phyloP scores from a whole-genome alignment of 176 grass and related monocot genomes.

The Ampelocalamus luodianensis region DNA sequence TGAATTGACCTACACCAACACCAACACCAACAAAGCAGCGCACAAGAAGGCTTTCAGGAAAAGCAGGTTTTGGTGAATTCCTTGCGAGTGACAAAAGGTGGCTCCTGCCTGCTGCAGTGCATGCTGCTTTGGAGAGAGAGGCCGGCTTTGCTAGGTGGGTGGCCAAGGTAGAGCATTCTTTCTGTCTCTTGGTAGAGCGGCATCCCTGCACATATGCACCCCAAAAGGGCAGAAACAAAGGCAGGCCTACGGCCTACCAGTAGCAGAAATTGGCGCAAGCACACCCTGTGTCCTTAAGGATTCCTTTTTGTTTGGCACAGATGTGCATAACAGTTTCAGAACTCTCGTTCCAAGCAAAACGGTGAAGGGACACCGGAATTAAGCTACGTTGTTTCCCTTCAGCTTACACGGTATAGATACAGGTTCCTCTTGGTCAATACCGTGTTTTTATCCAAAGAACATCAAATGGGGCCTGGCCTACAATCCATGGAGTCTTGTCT shows the following conservation, averaged over 20 bases:
- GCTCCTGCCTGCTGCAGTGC: neutral
- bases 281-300: neutral
- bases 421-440: neutral
- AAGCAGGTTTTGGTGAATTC: constrained; percentile 36
- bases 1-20: constrained; percentile 8
- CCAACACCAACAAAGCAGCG: neutral
- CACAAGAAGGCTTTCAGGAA: constrained; percentile 16
- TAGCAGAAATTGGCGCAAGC: neutral
- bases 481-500: neutral
- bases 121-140: constrained; percentile 41
- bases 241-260: constrained; percentile 2
- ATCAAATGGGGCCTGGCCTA: neutral
- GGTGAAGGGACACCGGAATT: neutral
- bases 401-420: no score
- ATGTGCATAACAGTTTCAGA: no score
- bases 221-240: constrained; percentile 28
- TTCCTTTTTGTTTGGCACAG: no score
- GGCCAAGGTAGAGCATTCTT: constrained; percentile 6
- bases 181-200: constrained; percentile 46
- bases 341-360: no score
- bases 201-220: constrained; percentile 35
- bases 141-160: neutral
- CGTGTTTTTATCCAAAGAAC: neutral
- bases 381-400: no score
- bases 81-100: constrained; percentile 37